Base-by-base conservation (phyloP, 2,329 filamentous ascomycete species). In the Verticillium albo-atrum region DNA sequence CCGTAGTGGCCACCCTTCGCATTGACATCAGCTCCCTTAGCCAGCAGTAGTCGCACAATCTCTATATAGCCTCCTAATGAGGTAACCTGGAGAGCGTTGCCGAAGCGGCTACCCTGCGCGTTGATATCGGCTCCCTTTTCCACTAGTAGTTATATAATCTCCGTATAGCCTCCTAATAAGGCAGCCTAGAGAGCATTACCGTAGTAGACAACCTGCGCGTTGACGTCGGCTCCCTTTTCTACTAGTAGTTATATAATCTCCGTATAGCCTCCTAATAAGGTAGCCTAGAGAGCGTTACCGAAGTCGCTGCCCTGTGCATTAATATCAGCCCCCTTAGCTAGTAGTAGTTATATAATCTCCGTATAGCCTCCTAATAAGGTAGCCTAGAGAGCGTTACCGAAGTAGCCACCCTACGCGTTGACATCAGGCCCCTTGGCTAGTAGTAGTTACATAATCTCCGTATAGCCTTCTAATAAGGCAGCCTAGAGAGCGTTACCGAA, bases 311-410 rank as follows among this genome's bases (percentile, higher is more conserved):
- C 25, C 3, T 53, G 51, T 15, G 51, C 51, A 15, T 53, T 28
- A 30, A 77, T 74, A 54, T 77, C 69, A 0, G 75, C 56, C 15
- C 26, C 42, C 56, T 51, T 32, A 5, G 32, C 26, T 15, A 57
- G 20, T 26, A 57, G 42, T n/a, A 57, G 42, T 25, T 57, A 15
- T 7, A 53, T 42, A 57, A 35, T 54, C 47, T 54, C 27, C 10
- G 20, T 32, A 6, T 54, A 15, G 56, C 51, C 50, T 47, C 2
- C 17, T 15, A 0, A 54, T 47, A 20, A 47, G 25, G 56, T 51
- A 23, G 32, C 34, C 6, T 30, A n/a, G 10, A 58, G 51, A 58
- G 56, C 51, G 27, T 54, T 54, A 7, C 25, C 25, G 28, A 37
- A 15, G 23, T 53, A 3, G 30, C 47, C 20, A 32, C 47, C 30